phyloP scores from a whole-genome alignment of 768 basidiomycete genomes.

The Hirschioporus abietinus region DNA sequence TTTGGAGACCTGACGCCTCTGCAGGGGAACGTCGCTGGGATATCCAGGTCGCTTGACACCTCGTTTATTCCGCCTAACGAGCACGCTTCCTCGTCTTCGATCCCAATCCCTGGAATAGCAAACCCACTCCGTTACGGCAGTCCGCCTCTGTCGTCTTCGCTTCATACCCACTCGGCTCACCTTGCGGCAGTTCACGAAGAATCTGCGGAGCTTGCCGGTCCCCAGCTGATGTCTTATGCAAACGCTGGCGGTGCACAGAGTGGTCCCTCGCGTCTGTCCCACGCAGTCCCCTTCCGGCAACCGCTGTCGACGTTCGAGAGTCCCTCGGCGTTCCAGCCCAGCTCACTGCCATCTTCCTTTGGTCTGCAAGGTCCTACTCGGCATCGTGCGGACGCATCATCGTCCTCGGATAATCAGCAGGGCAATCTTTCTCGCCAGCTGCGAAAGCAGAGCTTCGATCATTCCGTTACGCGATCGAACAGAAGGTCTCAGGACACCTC shows the following conservation, averaged over 20 bases:
- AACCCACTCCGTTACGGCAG: conserved; percentile 46
- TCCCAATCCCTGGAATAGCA: conserved; percentile 34
- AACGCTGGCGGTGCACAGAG: background rate
- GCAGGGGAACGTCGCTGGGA: background rate
- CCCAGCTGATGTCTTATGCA: background rate
- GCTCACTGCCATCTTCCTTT: conserved; percentile 62
- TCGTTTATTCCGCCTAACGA: conserved; percentile 18
- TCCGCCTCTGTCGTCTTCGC: conserved; percentile 31
- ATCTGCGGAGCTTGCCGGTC: conserved; percentile 28
- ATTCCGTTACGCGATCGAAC: conserved; percentile 70
- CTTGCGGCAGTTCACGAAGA: conserved; percentile 40
- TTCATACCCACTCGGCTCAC: conserved; percentile 37
- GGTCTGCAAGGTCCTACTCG: conserved; percentile 57
- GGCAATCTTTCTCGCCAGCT: conserved; percentile 73
- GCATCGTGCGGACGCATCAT: conserved; percentile 30
- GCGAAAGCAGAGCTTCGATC: conserved; percentile 93
- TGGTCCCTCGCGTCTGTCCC: conserved; percentile 4
- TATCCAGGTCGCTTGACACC: conserved; percentile 12
- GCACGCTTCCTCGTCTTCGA: conserved; percentile 23
- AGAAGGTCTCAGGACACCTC: conserved; percentile 10
- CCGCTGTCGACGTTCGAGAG: conserved; percentile 37
- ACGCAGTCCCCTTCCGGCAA: conserved; percentile 22
- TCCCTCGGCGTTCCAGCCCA: conserved; percentile 49
- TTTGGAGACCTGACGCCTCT: conserved; percentile 12
- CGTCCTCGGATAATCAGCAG: conserved; percentile 22